Conservation (phyloP, 768 basidiomycete genomes). For the Podaxis sp. region DNA sequence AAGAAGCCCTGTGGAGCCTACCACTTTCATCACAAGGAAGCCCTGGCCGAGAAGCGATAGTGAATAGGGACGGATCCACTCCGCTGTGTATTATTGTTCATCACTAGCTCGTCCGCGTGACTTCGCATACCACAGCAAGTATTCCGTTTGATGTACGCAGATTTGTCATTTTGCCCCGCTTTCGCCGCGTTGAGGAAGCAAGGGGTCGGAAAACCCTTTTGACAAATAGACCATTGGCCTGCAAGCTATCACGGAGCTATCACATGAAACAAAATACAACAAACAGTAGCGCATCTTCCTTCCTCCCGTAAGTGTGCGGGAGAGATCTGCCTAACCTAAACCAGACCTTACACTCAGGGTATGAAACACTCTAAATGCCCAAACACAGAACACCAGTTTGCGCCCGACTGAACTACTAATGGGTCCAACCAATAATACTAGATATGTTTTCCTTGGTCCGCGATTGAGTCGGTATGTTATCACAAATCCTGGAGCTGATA, state of each 20-base stretch:
- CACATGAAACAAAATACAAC: neutral
- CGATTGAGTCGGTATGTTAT: too few species aligned
- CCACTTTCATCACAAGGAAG: neutral
- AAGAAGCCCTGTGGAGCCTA: neutral
- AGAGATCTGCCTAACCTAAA: too few species aligned
- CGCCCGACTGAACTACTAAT: too few species aligned
- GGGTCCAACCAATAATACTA: too few species aligned
- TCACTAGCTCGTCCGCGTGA: neutral
- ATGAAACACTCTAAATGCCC: too few species aligned
- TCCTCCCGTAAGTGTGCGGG: too few species aligned
- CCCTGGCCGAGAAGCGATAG: neutral
- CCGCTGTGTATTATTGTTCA: neutral
- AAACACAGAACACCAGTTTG: too few species aligned
- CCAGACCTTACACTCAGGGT: too few species aligned
- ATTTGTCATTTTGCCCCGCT: neutral
- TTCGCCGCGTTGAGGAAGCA: neutral
- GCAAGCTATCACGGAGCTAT: neutral
- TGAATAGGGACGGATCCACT: neutral
- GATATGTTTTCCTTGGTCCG: too few species aligned
- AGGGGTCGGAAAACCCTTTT: neutral
- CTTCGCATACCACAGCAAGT: neutral
- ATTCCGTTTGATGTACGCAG: neutral
- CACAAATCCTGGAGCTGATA: too few species aligned
- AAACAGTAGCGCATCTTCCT: too few species aligned
- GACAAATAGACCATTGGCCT: neutral